Evolutionary conservation across 768 basidiomycete species (phyloP), one percentile per base, ranked within the genome.

Genomic region (Rhodotorula sphaerocarpa): DNA sequence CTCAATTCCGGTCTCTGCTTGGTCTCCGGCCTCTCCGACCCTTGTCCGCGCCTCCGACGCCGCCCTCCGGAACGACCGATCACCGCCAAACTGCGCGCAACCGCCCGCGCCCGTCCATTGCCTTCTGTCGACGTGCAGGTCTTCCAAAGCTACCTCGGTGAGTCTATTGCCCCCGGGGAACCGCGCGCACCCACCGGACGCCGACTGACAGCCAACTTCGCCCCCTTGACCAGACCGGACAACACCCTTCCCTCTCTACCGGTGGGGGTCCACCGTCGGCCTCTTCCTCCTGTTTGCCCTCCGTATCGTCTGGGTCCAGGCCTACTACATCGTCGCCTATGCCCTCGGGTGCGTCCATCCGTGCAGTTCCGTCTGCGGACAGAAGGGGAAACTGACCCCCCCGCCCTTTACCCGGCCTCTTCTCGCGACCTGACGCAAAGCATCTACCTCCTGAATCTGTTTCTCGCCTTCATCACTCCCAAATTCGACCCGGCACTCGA

Each of bases 391-490:
- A n/a, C n/a, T n/a, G n/a, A n/a, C n/a, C n/a, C n/a, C n/a, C n/a
- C n/a, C 30, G 25, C 31, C n/a, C 34, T 7, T 28, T 33, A 27
- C 44, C 34, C 28, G 34, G 63, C 23, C 30, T 18, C 14, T 16
- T 28, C 31, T 9, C 30, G 3, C 50, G 15, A 18, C 25, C 5
- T 1, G 25, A 56, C 36, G 23, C 54, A 39, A 9, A 64, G 61
- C n/a, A 70, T 72, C 57, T 70, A 67, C 65, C 69, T 70, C 53
- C 53, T 70, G 45, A 70, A 99, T 78, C 83, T 99, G 56, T 84
- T 99, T 57, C 82, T 99, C 69, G 93, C 95, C 3, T 99, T 99
- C 80, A 80, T 99, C 23, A 92, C 96, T 79, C 95, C 95, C 39
- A 88, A 86, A 75, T 97, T 99, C 75, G 95, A 99, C 76, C 93